Conservation (phyloP, 2,329 filamentous ascomycete genomes). For the Phyllosticta citriasiana region DNA sequence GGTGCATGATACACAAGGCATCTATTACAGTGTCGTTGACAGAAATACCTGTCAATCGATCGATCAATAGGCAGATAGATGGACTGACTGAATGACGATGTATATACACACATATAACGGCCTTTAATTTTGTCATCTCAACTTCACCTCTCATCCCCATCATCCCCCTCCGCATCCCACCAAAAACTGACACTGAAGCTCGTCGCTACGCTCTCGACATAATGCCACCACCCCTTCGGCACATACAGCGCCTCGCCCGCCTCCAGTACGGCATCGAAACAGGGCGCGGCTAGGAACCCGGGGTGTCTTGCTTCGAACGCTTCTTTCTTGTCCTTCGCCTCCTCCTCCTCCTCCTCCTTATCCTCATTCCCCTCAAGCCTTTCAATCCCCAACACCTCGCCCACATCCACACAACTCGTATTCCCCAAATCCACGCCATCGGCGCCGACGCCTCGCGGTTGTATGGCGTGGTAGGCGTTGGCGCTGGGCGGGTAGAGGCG, state of each 20-base stretch:
- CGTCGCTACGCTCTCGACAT: constrained; percentile 72
- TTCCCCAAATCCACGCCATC: constrained; percentile 83
- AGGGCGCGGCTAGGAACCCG: constrained; percentile 50
- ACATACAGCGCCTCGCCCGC: constrained; percentile 83
- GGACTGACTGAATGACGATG: too few relatives aligned
- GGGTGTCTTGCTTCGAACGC: constrained; percentile 34
- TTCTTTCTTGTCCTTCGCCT: constrained; percentile 25
- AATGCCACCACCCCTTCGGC: constrained; percentile 96
- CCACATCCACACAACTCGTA: constrained; percentile 71
- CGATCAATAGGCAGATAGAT: too few relatives aligned
- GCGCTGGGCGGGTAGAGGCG: constrained; percentile 67
- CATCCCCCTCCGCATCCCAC: constrained; percentile 52
- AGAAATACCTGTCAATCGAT: too few relatives aligned
- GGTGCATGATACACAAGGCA: too few relatives aligned
- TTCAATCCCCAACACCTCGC: constrained; percentile 49
- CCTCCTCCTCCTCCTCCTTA: constrained; percentile 23
- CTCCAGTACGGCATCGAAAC: constrained; percentile 66
- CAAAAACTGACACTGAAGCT: constrained; percentile 97
- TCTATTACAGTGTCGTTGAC: too few relatives aligned
- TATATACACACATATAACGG: too few relatives aligned
- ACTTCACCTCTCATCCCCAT: too few relatives aligned
- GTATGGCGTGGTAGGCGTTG: constrained; percentile 40
- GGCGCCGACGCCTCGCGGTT: constrained; percentile 52
- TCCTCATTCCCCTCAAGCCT: constrained; percentile 3
- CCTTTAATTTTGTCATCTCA: too few relatives aligned